Base-by-base conservation (phyloP, 164 flowering plant species). In the Cinnamomum chago region DNA sequence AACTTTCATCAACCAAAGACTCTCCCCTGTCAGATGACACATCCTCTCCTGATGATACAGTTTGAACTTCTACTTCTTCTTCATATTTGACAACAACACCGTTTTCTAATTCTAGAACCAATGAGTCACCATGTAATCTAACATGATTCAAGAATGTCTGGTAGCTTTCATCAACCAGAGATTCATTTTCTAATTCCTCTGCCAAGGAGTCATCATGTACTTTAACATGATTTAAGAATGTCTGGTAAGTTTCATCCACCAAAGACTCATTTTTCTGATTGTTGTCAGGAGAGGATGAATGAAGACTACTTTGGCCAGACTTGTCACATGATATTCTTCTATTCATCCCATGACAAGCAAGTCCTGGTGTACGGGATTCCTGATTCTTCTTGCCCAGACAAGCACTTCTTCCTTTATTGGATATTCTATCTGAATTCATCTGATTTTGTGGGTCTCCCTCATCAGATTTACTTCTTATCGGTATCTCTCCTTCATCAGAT, bases 81-180 rank as follows among this genome's bases (percentile, higher is more conserved):
- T 58, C 68, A 3, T 83, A 83, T 33, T 9, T 69, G 15, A 80
- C 30, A 58, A 7, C n/a, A 62, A 20, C 62, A 20, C 77, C 75
- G 50, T 77, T 75, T 27, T 69, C 78, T 14, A 73, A 17, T 24
- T 22, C 70, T 73, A 76, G 72, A 72, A 69, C 28, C 64, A 77
- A 22, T 23, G 7, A 27, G 2, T 52, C 12, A 40, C 81, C 81
- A 22, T 71, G 70, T 5, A 62, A 13, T 50, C 72, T 78, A 35
- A 85, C 64, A 70, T 55, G 58, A 58, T 65, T 72, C 58, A 81
- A 22, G 70, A 80, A 82, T 14, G 2, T 5, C 52, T n/a, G 81
- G 74, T 84, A 84, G 72, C 76, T 77, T 18, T 85, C 81, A 73
- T 84, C 84, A 6, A 52, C 65, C 47, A 1, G 3, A 72, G 40